These are phyloP conservation scores for Lichtheimia ornata DNA, from an alignment of 371 early-diverging fungal species.

Conservation along the genomic window DNA sequence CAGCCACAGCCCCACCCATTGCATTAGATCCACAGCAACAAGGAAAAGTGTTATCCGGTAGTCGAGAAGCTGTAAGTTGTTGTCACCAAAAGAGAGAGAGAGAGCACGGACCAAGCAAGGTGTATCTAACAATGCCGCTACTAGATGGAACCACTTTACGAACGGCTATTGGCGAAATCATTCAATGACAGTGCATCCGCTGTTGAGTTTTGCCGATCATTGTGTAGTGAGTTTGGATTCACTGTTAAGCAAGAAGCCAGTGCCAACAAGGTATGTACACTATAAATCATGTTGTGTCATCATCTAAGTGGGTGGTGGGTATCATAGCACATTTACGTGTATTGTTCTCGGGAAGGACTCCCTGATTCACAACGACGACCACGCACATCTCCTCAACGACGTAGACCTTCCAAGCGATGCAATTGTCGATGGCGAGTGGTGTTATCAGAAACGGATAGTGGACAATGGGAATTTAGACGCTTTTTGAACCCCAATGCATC, in stretches of 20 bases:
- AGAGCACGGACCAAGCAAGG: too few species aligned
- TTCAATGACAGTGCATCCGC: conserved; percentile 38
- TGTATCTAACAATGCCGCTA: too few species aligned
- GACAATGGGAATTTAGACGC: conserved; percentile 52
- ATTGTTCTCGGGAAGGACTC: conserved; percentile 61
- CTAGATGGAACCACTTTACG: conserved; percentile 42
- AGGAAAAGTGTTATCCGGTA: too few species aligned
- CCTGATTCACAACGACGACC: conserved; percentile 47
- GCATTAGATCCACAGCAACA: background rate
- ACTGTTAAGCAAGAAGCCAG: conserved; percentile 39
- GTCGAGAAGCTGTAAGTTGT: too few species aligned
- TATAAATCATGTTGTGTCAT: too few species aligned
- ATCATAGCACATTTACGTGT: conserved; percentile 45
- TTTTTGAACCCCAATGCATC: conserved; percentile 55
- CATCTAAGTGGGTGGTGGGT: too few species aligned
- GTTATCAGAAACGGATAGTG: conserved; percentile 44
- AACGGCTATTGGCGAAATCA: conserved; percentile 27
- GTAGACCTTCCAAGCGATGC: conserved; percentile 54
- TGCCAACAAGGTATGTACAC: conserved; percentile 36
- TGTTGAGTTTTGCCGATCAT: conserved; percentile 37
- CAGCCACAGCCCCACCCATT: background rate
- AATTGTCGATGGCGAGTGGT: conserved; percentile 64
- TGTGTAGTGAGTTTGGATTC: conserved; percentile 39
- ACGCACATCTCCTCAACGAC: conserved; percentile 37
- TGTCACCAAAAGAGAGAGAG: too few species aligned